Evolutionary conservation across 1,139 yeast genomes (phyloP).

Genomic region (Geotrichum siamense): DNA sequence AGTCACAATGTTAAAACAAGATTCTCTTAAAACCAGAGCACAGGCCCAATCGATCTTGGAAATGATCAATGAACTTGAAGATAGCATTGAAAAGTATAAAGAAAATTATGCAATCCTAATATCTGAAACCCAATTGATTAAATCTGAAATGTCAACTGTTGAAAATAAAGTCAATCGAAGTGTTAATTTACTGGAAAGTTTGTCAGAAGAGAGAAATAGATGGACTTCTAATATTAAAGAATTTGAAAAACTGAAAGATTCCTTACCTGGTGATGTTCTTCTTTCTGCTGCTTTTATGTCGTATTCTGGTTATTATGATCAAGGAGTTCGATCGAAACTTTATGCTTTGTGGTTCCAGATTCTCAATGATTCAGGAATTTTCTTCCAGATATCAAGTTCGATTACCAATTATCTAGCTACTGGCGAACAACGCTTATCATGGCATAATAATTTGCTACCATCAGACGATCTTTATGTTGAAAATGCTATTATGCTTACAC

Average conservation of each 20-base stretch:
- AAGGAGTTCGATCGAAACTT: conserved; percentile 41
- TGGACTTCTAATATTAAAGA: conserved; percentile 57
- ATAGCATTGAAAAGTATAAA: conserved; percentile 61
- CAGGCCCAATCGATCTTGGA: conserved; percentile 59
- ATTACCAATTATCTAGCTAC: conserved; percentile 39
- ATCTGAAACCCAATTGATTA: conserved; percentile 70
- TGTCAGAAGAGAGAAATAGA: conserved; percentile 63
- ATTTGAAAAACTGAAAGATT: conserved; percentile 44
- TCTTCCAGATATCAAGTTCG: conserved; percentile 36
- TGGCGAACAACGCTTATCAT: conserved; percentile 39
- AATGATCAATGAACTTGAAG: conserved; percentile 71
- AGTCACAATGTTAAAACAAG: conserved; percentile 51
- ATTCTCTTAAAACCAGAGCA: conserved; percentile 59
- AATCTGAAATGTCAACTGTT: conserved; percentile 59
- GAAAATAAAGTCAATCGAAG: conserved; percentile 59
- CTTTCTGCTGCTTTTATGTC: conserved; percentile 55
- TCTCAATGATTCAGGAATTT: conserved; percentile 39
- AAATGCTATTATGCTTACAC: conserved; percentile 50
- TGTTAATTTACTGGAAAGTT: conserved; percentile 50
- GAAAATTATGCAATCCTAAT: conserved; percentile 63
- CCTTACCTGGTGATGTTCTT: conserved; percentile 58
- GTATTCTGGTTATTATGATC: conserved; percentile 59
- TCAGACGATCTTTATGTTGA: conserved; percentile 56
- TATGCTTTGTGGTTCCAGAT: conserved; percentile 39
- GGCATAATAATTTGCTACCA: conserved; percentile 51